Base-by-base conservation (phyloP, 2,329 filamentous ascomycete genomes). In the Ceratocystis diversiconidia region DNA sequence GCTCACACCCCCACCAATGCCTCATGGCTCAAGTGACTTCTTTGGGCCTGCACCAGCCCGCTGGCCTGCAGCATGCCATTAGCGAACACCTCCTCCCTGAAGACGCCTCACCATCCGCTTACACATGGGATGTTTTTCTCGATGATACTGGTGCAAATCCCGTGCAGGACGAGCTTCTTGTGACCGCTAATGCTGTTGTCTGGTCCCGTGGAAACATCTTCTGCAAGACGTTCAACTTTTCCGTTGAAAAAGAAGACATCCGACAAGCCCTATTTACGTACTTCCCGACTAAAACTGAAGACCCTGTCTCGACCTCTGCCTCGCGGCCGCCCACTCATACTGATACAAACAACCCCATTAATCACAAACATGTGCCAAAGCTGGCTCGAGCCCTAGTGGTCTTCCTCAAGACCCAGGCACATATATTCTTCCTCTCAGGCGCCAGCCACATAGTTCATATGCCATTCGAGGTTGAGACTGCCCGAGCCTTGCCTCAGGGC, bases 401-500 rank as follows among this genome's bases (percentile, higher is more conserved):
- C 62, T 88, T 97, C 70, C 83, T 99, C 69, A 92, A 89, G 75
- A 92, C 90, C 0, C 92, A 97, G 73, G 91, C 90, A 25, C 92
- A 97, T 73, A 85, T 99, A 69, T 95, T 92, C 78, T 96, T 95
- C 73, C 82, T 97, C 46, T 84, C 88, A 1, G 92, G 92, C 22
- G 86, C 90, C 43, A 94, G 84, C 72, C 89, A 99, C 80, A 84
- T 96, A 67, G 82, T 97, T 61, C 90, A 96, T 73, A 84, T 99
- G 72, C 92, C 92, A 1, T 99, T 99, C 72, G 92, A 97, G 75
- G 88, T 96, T 52, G 90, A 96, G 72, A 85, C 85, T 64, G 91
- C 89, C 36, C 90, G 92, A 73, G 85, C 92, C 44, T 89, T 89
- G 12, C 88, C 91, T 5, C 80, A 85, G 41, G 94, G 94, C 30